A percentile compares a stretch with the other conserved stretches of the same genome.
phyloP scores from a whole-genome alignment of 2,329 filamentous ascomycete genomes.

The Cladorrhinum sp. region DNA sequence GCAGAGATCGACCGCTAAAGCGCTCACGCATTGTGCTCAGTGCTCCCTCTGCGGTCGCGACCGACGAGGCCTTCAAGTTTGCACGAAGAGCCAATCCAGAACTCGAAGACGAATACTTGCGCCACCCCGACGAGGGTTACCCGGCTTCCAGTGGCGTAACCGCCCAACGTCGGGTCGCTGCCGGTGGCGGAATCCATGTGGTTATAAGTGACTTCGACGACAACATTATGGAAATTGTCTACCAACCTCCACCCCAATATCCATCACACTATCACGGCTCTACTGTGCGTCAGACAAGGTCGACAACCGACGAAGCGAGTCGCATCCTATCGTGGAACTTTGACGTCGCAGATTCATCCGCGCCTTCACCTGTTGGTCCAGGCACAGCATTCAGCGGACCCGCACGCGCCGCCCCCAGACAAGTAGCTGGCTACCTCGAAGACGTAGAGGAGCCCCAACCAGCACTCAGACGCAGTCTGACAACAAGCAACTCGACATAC shows the following conservation, averaged over 20 bases:
- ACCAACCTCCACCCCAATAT: slow-evolving; percentile 42
- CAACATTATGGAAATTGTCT: slow-evolving; percentile 79
- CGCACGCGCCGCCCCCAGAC: slow-evolving; percentile 24
- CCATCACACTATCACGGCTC: slow-evolving; percentile 35
- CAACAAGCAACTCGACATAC: slow-evolving; percentile 30
- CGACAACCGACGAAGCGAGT: slow-evolving; percentile 39
- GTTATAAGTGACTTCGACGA: slow-evolving; percentile 76
- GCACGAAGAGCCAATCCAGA: slow-evolving; percentile 60
- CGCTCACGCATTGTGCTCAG: slow-evolving; percentile 61
- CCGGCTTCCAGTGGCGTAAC: slow-evolving; percentile 18
- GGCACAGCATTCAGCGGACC: slow-evolving; percentile 20
- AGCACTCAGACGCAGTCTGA: slow-evolving; percentile 25
- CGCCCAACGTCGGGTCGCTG: slow-evolving; percentile 14
- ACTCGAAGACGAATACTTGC: slow-evolving; percentile 27
- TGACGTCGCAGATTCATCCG: slow-evolving; percentile 38
- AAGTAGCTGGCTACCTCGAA: slow-evolving; percentile 33
- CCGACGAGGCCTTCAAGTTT: slow-evolving; percentile 68
- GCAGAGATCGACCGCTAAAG: slow-evolving; percentile 39
- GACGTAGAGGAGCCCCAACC: slow-evolving; percentile 12
- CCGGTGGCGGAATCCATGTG: slow-evolving; percentile 42
- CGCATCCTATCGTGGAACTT: slow-evolving; percentile 51
- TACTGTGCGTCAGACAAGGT: slow-evolving; percentile 36
- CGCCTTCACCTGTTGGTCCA: slow-evolving; percentile 25
- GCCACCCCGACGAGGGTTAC: slow-evolving; percentile 24
- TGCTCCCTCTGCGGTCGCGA: slow-evolving; percentile 61